Base-by-base conservation (phyloP, 148 eudicot genomes). In the Spergularia bocconei region DNA sequence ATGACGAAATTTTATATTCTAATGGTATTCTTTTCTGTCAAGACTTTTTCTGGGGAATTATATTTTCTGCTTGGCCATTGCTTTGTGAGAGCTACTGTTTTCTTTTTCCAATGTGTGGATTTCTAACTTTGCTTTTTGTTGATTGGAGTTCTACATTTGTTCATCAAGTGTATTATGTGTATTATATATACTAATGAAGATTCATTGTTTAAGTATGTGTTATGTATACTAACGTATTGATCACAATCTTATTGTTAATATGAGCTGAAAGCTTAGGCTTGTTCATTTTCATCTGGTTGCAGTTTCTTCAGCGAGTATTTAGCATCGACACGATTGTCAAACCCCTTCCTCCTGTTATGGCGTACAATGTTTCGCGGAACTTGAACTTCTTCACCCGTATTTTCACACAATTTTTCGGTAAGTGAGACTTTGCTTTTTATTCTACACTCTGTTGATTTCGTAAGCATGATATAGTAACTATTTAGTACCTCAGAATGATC, bases 351-450 rank as follows among this genome's bases (percentile, higher is more conserved):
- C 93, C 95, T 20, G 71, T 84, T 48, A 88, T 87, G 90, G 96
- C 90, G 0, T 91, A 91, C 75, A 86, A 87, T 78, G 89, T 83
- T 62, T 84, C 93, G 13, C 96, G 98, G 77, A 91, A 89, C 86
- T 78, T 92, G 89, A 86, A 79, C 87, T 94, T 94, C 89, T 94
- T 94, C 82, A 90, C 98, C 13, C 89, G 98, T 44, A 94, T 94
- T 82, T 94, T 94, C 81, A 90, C 97, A 14, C 98, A 94, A 79
- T 93, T 94, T 80, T 90, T 88, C 71, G 97, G 98, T 91, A 85
- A 87, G 88, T 74, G 13, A 2, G 14, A 17, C 33, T 48, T 77
- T 15, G 53, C 71, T 23, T 16, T 10, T 50, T 64, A 69, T 57
- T 2, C 75, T 56, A 56, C 20, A 2, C 6, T 72, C 19, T 57